Evolutionary conservation across 208 protist genomes (phyloP), one percentile per base, ranked within the genome.

Genomic region (Leishmania tropica): DNA sequence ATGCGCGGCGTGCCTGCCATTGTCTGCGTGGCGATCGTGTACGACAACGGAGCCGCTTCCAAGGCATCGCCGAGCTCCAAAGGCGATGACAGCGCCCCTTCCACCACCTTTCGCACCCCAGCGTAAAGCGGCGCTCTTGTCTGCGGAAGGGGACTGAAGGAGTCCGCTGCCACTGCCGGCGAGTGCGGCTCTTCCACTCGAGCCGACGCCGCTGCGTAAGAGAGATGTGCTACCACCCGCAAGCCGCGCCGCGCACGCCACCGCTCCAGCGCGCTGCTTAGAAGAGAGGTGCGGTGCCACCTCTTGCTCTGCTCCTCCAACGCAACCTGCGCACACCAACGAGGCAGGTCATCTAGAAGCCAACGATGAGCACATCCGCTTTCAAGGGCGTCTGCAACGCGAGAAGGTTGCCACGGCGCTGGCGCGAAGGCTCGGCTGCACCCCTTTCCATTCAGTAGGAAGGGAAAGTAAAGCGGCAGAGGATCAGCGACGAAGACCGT

Each of bases 171-270:
- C 17, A 21, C 17, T 53, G n/a, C 51, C 10, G 35, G 60, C 40
- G n/a, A 31, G 70, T n/a, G 45, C 70, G 28, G 47, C 24, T 74
- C 40, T 31, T 7, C 40, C 45, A 11, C 70, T 37, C 45, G 28
- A 13, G 40, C 17, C 15, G 70, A 37, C 35, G 71, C 82, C 3
- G 76, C 42, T 19, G 78, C 85, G 13, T 72, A 65, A 1, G 80
- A 72, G n/a, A 87, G 79, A 51, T 62, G 48, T 31, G 75, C 15
- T 48, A 97, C 67, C 15, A 97, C 74, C 6, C 83, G 78, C 62
- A 91, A 78, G 1, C 94, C 94, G 62, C 88, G 90, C 37, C 89
- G 89, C 58, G 81, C 85, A n/a, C 82, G 88, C 90, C 90, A 94
- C 40, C 76, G 85, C 35, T 58, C 24, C 74, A 95, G 83, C 2